These are phyloP conservation scores for Schizosaccharomyces versatilis DNA, from an alignment of 1,139 yeast genomes.

Conservation along the genomic window DNA sequence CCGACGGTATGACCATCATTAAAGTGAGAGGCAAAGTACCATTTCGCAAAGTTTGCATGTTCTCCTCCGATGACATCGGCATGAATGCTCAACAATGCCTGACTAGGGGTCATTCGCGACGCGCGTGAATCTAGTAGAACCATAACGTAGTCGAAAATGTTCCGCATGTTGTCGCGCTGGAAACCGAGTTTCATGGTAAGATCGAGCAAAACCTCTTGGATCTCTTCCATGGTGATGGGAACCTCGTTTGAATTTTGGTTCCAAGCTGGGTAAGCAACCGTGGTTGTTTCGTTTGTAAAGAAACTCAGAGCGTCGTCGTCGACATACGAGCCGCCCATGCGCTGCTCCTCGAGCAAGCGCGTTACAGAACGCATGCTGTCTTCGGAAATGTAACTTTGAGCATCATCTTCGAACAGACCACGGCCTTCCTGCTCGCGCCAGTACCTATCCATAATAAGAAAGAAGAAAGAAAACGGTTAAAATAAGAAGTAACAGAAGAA, in stretches of 20 bases:
- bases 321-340: too few relatives aligned
- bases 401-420: slow-evolving; percentile 1
- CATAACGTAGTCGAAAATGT: slow-evolving; percentile 92
- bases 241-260: slow-evolving; percentile 62
- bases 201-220: slow-evolving; percentile 78
- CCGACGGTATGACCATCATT: slow-evolving; percentile 69
- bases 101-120: slow-evolving; percentile 90
- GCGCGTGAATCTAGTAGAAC: slow-evolving; percentile 81
- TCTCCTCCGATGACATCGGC: slow-evolving; percentile 96
- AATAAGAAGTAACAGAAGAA: background rate
- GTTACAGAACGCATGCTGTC: background rate
- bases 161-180: slow-evolving; percentile 93
- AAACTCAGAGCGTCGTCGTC: background rate
- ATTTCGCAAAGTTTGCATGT: slow-evolving; percentile 71
- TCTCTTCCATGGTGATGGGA: slow-evolving; percentile 66
- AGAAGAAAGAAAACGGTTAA: background rate
- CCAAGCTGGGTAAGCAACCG: slow-evolving; percentile 69
- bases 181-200: slow-evolving; percentile 82
- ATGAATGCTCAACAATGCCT: slow-evolving; percentile 75
- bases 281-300: background rate
- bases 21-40: slow-evolving; percentile 89
- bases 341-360: background rate
- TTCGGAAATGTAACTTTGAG: background rate
- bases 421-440: slow-evolving; percentile 3
- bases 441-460: background rate